These are phyloP conservation scores for Neostapfia colusana DNA, from an alignment of 176 grass and related monocot species.

Conservation along the genomic window DNA sequence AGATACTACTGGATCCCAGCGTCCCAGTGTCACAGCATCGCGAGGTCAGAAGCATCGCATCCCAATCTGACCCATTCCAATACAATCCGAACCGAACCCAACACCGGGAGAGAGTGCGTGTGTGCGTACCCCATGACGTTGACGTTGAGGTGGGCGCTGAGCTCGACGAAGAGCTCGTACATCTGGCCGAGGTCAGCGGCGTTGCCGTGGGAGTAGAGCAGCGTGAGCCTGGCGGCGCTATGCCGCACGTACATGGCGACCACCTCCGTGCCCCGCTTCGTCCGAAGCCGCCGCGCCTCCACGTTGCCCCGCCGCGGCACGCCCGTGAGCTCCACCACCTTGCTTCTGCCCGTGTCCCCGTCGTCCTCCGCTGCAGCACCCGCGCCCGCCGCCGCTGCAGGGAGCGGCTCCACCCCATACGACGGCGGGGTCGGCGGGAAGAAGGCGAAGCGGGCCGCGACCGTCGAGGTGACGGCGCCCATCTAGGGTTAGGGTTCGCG, in stretches of 20 bases:
- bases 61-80: conserved; percentile 20
- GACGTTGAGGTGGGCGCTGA: conserved; percentile 86
- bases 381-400: background rate
- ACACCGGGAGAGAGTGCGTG: background rate
- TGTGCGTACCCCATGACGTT: conserved; percentile 88
- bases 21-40: background rate
- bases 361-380: background rate
- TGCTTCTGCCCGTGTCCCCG: background rate
- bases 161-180: conserved; percentile 94
- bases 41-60: background rate
- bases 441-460: conserved; percentile 82
- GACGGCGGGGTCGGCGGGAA: conserved; percentile 78
- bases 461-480: conserved; percentile 77
- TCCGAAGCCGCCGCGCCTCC: conserved; percentile 72
- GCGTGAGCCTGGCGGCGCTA: conserved; percentile 63
- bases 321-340: conserved; percentile 53
- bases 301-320: conserved; percentile 69
- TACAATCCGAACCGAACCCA: background rate
- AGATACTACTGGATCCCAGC: conserved; percentile 1
- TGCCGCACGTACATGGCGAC: conserved; percentile 82
- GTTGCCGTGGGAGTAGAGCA: conserved; percentile 99
- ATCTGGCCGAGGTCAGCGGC: conserved; percentile 95
- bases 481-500: conserved; percentile 47
- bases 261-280: conserved; percentile 73
- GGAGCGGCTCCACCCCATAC: conserved; percentile 47